Base-by-base conservation (phyloP, 306 rosid genomes). In the Sesbania bispinosa region DNA sequence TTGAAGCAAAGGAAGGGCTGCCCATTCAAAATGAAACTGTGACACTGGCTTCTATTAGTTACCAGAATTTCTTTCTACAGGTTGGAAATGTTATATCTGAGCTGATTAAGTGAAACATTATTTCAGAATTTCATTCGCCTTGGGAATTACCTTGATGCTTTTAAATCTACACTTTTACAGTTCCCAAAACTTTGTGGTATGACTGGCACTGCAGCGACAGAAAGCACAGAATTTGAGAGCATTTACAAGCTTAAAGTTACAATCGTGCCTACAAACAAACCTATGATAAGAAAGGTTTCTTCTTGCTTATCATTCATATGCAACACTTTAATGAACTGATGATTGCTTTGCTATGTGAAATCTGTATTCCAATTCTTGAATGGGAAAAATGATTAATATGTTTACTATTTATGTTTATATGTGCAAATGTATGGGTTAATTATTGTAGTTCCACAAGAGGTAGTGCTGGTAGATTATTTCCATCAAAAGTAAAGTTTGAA, bases 181-280 rank as follows among this genome's bases (percentile, higher is more conserved):
- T 94, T 94, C 79, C 98, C 97, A 21, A 94, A 94, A 82, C 97
- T 94, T 29, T 94, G 98, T 68, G 98, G 98, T 46, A 94, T 94
- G 98, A 94, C 98, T 73, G 98, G 98, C 46, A 94, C 98, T 59
- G 98, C 97, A 57, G 97, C 96, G 53, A 94, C 98, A 24, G 98
- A 94, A 86, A 87, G 92, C 84, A 85, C 89, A 21, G 98, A 94
- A 82, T 94, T 94, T 85, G 98, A 94, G 80, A 94, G 97, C 82
- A 94, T 94, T 77, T 94, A 94, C 88, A 94, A 89, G 82, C 98
- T 94, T 71, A 90, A 90, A 89, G 97, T 94, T 81, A 89, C 88
- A 81, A 87, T 90, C 18, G 97, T 94, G 35, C 98, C 98, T 43
- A 94, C 98, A 75, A 94, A 94, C 85, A 94, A 81, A 77, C 95